Evolutionary conservation across 2,329 filamentous ascomycete genomes (phyloP).

Genomic region (Neonectria punicea): DNA sequence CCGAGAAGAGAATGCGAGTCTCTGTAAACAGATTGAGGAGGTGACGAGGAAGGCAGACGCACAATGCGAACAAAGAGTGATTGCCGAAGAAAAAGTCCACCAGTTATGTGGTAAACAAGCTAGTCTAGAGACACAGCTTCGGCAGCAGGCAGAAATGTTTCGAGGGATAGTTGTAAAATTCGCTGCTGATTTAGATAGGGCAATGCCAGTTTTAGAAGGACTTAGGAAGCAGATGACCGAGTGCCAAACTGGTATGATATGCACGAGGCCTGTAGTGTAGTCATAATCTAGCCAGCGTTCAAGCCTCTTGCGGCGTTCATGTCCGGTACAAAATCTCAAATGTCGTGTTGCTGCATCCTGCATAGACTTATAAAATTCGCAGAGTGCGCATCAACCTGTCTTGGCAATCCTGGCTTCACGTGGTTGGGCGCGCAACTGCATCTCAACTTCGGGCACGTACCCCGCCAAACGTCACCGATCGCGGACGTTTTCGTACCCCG

Average conservation of each 20-base stretch:
- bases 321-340: too few species aligned
- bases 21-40: neutral
- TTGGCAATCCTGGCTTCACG: too few species aligned
- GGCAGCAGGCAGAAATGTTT: neutral
- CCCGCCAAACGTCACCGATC: too few species aligned
- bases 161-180: neutral
- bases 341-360: too few species aligned
- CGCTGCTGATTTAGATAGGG: neutral
- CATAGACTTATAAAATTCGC: too few species aligned
- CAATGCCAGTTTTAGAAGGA: neutral
- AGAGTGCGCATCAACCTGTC: too few species aligned
- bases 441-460: too few species aligned
- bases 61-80: neutral
- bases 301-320: too few species aligned
- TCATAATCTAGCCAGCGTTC: neutral
- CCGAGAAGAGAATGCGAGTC: constrained; percentile 24
- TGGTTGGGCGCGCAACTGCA: too few species aligned
- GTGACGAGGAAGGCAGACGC: neutral
- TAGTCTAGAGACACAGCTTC: neutral
- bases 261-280: neutral
- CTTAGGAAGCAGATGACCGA: neutral
- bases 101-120: neutral
- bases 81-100: neutral
- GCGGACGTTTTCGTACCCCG: too few species aligned
- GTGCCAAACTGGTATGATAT: neutral